Evolutionary conservation across 2,329 filamentous ascomycete genomes (phyloP), one percentile per base, ranked within the genome.

Genomic region (Waltergamsia citrina): DNA sequence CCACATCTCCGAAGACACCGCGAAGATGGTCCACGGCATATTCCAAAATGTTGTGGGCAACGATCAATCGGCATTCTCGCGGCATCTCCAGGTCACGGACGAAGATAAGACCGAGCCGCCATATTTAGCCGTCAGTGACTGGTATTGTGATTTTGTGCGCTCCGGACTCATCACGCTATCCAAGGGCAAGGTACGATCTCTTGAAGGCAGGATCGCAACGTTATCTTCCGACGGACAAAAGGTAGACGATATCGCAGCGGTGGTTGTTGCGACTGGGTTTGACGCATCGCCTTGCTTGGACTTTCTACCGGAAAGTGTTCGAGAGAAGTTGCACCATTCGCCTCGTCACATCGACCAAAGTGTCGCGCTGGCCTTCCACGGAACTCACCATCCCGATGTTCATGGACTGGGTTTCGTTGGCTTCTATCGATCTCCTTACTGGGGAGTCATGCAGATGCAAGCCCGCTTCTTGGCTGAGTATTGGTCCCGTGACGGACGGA

Each of bases 381-480:
- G 72, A 2, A 78, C 78, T 0, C 63, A 78, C 36, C 73, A 79
- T 38, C 67, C 70, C 0, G 58, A 64, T 0, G 54, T 87, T 0
- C 70, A 78, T 0, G 71, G 71, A 6, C 58, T 92, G 0, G 84
- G 82, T 1, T 88, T 92, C 46, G 78, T 92, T 2, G 85, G 85
- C 1, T 86, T 87, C 55, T 93, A 93, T 49, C 72, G 85, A 40
- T 82, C 82, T 0, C 84, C 85, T 0, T 92, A 85, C 52, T 93
- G 85, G 85, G 81, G 81, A 1, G 77, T 87, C 0, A 86, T 90
- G 69, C 85, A 92, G 53, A 84, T 87, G 80, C 85, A 93, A 56
- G 79, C 85, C 3, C 71, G 81, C 1, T 69, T 83, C 40, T 59
- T 88, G 6, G 67, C 78, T 0, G 54, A 68, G 10, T 51, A 74